phyloP scores from a whole-genome alignment of 164 flowering plant genomes.

The Tetrastigma voinierianum region DNA sequence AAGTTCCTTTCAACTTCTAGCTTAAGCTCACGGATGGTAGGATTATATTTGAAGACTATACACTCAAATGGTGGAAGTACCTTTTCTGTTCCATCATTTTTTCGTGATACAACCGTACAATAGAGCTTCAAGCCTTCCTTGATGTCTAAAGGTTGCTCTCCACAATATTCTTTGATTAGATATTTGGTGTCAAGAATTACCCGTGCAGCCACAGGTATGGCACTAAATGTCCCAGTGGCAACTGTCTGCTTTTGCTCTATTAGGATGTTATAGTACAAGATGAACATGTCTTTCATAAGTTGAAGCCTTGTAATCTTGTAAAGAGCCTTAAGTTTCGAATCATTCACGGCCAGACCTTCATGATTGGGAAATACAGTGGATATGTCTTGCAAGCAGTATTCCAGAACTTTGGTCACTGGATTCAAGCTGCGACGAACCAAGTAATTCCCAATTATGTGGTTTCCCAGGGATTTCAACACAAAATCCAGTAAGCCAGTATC shows the following conservation, averaged over 20 bases:
- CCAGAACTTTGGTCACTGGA: constrained; percentile 92
- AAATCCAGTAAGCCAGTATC: constrained; percentile 92
- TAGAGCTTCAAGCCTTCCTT: constrained; percentile 26
- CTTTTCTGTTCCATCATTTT: constrained; percentile 14
- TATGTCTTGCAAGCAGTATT: constrained; percentile 80
- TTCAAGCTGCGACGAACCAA: constrained; percentile 79
- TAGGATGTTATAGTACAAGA: constrained; percentile 57
- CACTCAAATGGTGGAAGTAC: constrained; percentile 52
- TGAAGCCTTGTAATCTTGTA: constrained; percentile 47
- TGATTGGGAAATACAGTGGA: constrained; percentile 33
- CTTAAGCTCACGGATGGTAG: constrained; percentile 62
- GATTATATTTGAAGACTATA: constrained; percentile 38
- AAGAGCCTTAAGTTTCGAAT: constrained; percentile 20
- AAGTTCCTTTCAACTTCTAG: constrained; percentile 55
- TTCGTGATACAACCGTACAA: constrained; percentile 42
- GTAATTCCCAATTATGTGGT: constrained; percentile 78
- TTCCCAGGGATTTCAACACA: constrained; percentile 87
- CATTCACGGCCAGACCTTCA: constrained; percentile 18
- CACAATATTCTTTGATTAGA: constrained; percentile 54
- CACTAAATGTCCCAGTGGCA: constrained; percentile 24
- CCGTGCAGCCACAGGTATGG: constrained; percentile 52
- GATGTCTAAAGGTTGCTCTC: constrained; percentile 15
- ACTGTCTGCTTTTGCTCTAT: constrained; percentile 32
- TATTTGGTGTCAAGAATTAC: constrained; percentile 73
- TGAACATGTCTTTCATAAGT: constrained; percentile 58